A percentile compares a stretch with the other conserved stretches of the same genome.
Conservation (phyloP, 1,139 yeast species). For the Scheffersomyces illinoinensis region DNA sequence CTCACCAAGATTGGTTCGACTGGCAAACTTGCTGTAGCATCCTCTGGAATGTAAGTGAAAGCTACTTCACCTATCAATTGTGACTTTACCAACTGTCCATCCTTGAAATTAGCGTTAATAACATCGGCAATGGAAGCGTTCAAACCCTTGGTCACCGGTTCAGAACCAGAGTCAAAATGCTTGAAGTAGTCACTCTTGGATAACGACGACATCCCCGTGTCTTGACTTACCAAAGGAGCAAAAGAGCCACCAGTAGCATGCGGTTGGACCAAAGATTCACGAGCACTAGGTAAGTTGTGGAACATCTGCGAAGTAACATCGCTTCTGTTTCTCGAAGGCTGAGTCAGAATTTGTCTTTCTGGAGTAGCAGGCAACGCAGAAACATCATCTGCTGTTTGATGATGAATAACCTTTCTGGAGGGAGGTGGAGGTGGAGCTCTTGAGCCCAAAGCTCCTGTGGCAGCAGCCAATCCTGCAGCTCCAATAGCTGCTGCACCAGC, state of each 20-base stretch:
- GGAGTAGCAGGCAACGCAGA: slow-evolving; percentile 2
- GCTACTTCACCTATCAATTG: slow-evolving; percentile 81
- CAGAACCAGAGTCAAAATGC: slow-evolving; percentile 36
- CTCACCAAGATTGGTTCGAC: slow-evolving; percentile 21
- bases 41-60: slow-evolving; percentile 54
- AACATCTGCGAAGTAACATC: slow-evolving; percentile 57
- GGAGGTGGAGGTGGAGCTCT: slow-evolving; percentile 68
- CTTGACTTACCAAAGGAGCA: slow-evolving; percentile 17
- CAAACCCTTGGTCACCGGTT: slow-evolving; percentile 58
- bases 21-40: slow-evolving; percentile 8
- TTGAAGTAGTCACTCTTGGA: slow-evolving; percentile 36
- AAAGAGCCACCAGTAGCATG: slow-evolving; percentile 13
- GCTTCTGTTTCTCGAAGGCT: slow-evolving; percentile 27
- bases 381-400: slow-evolving; percentile 9
- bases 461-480: slow-evolving; percentile 5
- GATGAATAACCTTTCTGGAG: slow-evolving; percentile 57
- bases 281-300: slow-evolving; percentile 48
- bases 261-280: slow-evolving; percentile 33
- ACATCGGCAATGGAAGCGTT: slow-evolving; percentile 81
- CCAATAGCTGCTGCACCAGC: slow-evolving; percentile 3
- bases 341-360: background rate
- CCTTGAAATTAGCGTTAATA: slow-evolving; percentile 70
- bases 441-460: slow-evolving; percentile 9
- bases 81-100: slow-evolving; percentile 58
- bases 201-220: slow-evolving; percentile 26